These are phyloP conservation scores for Lactarius hengduanensis DNA, from an alignment of 768 basidiomycete genomes.

Conservation along the genomic window DNA sequence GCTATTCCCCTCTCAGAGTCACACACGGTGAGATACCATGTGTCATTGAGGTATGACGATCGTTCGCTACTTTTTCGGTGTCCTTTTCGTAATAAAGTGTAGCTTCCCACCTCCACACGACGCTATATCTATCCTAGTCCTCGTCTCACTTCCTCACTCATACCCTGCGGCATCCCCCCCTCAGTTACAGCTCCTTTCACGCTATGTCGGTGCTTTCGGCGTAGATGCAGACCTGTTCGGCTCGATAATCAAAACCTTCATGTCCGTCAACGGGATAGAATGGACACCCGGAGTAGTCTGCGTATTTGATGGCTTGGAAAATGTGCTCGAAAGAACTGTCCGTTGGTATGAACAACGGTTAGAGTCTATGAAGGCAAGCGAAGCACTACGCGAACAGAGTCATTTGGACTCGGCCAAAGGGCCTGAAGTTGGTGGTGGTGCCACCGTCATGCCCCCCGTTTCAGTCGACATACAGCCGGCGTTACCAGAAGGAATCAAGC, in stretches of 20 bases:
- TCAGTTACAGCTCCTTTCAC: constrained; percentile 80
- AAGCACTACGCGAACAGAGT: constrained; percentile 54
- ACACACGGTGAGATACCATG: constrained; percentile 60
- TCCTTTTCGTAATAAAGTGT: constrained; percentile 10
- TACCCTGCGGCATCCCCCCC: constrained; percentile 74
- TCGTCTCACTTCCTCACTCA: constrained; percentile 44
- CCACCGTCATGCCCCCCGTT: neutral
- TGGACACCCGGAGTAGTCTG: constrained; percentile 73
- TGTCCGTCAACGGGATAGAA: constrained; percentile 74
- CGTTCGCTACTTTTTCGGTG: neutral
- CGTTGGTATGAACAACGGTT: constrained; percentile 72
- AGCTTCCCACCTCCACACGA: constrained; percentile 52
- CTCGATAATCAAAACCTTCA: constrained; percentile 73
- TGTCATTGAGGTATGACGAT: constrained; percentile 56
- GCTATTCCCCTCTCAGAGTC: constrained; percentile 19
- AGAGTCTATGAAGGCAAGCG: constrained; percentile 52
- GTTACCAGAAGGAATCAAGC: constrained; percentile 61
- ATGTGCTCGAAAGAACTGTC: constrained; percentile 61
- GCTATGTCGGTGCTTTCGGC: constrained; percentile 78
- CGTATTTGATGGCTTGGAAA: constrained; percentile 86
- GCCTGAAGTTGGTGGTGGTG: neutral
- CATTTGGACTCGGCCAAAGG: constrained; percentile 8
- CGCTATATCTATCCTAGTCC: constrained; percentile 36
- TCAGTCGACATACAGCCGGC: neutral
- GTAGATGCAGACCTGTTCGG: constrained; percentile 76